Evolutionary conservation across 176 grass and related monocot species (phyloP).

Genomic region (Cenchrus americanus): DNA sequence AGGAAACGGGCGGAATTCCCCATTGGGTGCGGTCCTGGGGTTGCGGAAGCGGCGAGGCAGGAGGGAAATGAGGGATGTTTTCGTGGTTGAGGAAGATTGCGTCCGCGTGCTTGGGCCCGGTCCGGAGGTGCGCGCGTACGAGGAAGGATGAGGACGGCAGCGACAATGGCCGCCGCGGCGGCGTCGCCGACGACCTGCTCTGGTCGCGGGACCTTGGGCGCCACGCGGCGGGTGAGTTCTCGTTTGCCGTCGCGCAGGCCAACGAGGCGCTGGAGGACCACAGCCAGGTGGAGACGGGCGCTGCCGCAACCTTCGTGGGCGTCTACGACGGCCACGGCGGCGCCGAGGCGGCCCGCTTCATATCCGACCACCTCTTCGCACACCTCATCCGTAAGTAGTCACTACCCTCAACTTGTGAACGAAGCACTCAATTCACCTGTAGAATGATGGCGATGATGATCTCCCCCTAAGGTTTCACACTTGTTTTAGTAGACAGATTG

Average conservation of each 20-base stretch:
- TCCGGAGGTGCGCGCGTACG: slow-evolving; percentile 67
- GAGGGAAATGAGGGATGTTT: slow-evolving; percentile 88
- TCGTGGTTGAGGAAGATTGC: slow-evolving; percentile 65
- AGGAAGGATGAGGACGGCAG: slow-evolving; percentile 69
- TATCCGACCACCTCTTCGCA: slow-evolving; percentile 70
- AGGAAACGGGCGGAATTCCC: not conserved
- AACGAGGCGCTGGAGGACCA: slow-evolving; percentile 84
- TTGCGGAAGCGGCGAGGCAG: slow-evolving; percentile 7
- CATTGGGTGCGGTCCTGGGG: slow-evolving; percentile 1
- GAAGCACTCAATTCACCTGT: not conserved
- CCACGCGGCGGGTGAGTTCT: slow-evolving; percentile 72
- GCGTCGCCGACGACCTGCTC: slow-evolving; percentile 59
- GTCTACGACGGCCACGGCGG: slow-evolving; percentile 89
- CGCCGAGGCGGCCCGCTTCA: slow-evolving; percentile 68
- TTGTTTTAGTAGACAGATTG: not conserved
- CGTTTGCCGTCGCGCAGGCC: slow-evolving; percentile 78
- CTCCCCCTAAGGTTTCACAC: not conserved
- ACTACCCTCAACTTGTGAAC: not conserved
- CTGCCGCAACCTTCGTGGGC: slow-evolving; percentile 62
- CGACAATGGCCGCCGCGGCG: slow-evolving; percentile 35
- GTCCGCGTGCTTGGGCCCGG: slow-evolving; percentile 71
- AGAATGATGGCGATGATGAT: not conserved
- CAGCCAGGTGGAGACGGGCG: slow-evolving; percentile 74
- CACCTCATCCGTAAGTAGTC: slow-evolving; percentile 69
- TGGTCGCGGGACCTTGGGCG: slow-evolving; percentile 79